Percentiles rank a stretch among this genome's conserved stretches.
phyloP scores from a whole-genome alignment of 2,329 filamentous ascomycete species.

The Graphilbum ipis-grandicollis region DNA sequence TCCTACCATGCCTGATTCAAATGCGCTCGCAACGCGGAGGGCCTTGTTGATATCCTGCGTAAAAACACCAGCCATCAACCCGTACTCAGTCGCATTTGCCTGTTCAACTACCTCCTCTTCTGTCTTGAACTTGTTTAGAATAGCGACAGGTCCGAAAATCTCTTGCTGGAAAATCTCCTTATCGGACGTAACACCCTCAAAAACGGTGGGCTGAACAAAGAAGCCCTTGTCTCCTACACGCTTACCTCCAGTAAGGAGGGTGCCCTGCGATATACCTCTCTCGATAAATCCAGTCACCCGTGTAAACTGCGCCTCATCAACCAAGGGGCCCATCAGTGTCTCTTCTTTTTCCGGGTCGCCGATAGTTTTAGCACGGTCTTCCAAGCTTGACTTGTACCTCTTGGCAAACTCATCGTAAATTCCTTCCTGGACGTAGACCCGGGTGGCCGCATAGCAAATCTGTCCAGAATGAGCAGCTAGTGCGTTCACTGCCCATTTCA shows the following conservation, averaged over 20 bases:
- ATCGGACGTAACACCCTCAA: slow-evolving; percentile 17
- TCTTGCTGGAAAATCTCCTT: slow-evolving; percentile 29
- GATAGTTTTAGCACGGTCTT: slow-evolving; percentile 21
- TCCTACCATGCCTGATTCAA: slow-evolving; percentile 37
- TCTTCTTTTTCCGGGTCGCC: slow-evolving; percentile 40
- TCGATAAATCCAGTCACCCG: slow-evolving; percentile 45
- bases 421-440: slow-evolving; percentile 46
- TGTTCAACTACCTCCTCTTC: slow-evolving; percentile 29
- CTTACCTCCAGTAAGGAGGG: slow-evolving; percentile 33
- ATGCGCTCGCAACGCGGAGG: slow-evolving; percentile 21
- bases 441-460: slow-evolving; percentile 55
- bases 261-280: slow-evolving; percentile 39
- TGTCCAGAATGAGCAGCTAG: slow-evolving; percentile 57
- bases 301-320: slow-evolving; percentile 44
- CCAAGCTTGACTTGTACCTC: slow-evolving; percentile 23
- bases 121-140: slow-evolving; percentile 30
- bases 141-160: slow-evolving; percentile 36
- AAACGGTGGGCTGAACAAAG: slow-evolving; percentile 23
- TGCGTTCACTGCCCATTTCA: slow-evolving; percentile 8
- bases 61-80: slow-evolving; percentile 32
- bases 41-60: slow-evolving; percentile 26
- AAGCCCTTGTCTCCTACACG: slow-evolving; percentile 12
- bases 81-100: slow-evolving; percentile 35
- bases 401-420: slow-evolving; percentile 44
- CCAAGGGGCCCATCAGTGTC: slow-evolving; percentile 38